These are phyloP conservation scores for Penicillium waksmanii DNA, from an alignment of 495 filamentous ascomycete species.

Conservation along the genomic window DNA sequence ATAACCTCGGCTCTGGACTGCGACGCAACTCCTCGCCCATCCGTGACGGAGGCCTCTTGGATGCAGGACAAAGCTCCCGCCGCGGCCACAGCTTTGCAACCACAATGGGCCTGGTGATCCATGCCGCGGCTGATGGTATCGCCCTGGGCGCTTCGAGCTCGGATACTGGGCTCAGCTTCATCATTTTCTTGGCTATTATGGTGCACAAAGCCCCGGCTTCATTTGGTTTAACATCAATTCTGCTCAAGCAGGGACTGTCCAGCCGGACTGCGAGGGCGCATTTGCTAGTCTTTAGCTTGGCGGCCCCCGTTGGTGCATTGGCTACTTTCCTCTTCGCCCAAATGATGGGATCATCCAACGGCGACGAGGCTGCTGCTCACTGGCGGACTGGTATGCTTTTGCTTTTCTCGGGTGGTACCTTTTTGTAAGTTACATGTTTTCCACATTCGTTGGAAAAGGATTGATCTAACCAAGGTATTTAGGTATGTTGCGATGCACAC, in stretches of 20 bases:
- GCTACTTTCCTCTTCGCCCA: conserved; percentile 79
- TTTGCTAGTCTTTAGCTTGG: conserved; percentile 86
- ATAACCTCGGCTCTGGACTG: conserved; percentile 67
- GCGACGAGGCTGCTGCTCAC: conserved; percentile 55
- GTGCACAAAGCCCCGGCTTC: conserved; percentile 96
- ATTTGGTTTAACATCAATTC: conserved; percentile 87
- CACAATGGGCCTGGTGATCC: conserved; percentile 92
- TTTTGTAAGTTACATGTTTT: conserved; percentile 67
- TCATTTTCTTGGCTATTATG: conserved; percentile 96
- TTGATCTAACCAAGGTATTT: conserved; percentile 16
- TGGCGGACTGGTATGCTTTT: conserved; percentile 95
- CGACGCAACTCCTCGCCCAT: conserved; percentile 55
- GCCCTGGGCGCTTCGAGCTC: conserved; percentile 87
- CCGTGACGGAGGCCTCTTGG: conserved; percentile 44
- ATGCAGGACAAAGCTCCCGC: conserved; percentile 33
- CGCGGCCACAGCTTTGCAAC: conserved; percentile 64
- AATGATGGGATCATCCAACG: conserved; percentile 59
- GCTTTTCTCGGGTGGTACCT: conserved; percentile 92
- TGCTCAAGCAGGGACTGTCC: conserved; percentile 84
- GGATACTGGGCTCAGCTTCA: conserved; percentile 74
- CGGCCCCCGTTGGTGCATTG: conserved; percentile 85
- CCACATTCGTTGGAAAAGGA: background rate
- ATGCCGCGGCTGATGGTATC: conserved; percentile 95
- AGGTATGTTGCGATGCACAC: conserved; percentile 99
- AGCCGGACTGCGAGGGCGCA: conserved; percentile 86